Conservation (phyloP, 1,139 yeast species). For the Lodderomyces jiufengensis region DNA sequence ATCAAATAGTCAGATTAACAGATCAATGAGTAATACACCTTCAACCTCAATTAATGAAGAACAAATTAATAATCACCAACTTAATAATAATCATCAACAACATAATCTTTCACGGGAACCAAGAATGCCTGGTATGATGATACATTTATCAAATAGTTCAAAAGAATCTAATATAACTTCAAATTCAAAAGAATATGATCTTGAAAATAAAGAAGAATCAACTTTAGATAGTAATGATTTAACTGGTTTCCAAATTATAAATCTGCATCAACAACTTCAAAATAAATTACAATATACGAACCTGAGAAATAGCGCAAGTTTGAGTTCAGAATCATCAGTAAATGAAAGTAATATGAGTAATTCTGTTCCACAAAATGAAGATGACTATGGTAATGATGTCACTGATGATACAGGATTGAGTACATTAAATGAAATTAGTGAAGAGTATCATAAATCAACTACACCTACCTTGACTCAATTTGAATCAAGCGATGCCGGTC, state of each 20-base stretch:
- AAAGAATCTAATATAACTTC: background rate
- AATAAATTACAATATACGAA: too few species aligned
- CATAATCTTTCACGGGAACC: too few species aligned
- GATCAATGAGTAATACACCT: conserved; percentile 12
- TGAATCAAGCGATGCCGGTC: conserved; percentile 7
- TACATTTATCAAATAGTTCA: background rate
- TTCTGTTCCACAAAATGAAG: background rate
- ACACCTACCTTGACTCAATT: conserved; percentile 4
- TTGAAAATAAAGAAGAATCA: background rate
- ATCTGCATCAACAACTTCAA: too few species aligned
- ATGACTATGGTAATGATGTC: conserved; percentile 1
- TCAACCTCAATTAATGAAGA: conserved; percentile 13
- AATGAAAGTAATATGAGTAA: conserved; percentile 4
- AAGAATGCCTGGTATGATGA: too few species aligned
- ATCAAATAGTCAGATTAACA: conserved; percentile 5
- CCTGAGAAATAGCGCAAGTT: conserved; percentile 1
- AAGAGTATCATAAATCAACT: conserved; percentile 9
- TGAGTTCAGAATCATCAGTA: conserved; percentile 8
- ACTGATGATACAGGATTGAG: conserved; percentile 10
- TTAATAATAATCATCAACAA: background rate
- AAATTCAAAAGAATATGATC: background rate
- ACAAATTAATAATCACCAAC: conserved; percentile 1
- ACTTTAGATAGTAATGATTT: background rate
- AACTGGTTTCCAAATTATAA: background rate
- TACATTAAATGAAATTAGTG: conserved; percentile 11